Percentiles rank a stretch among this genome's conserved stretches.
Evolutionary conservation across 2,329 filamentous ascomycete genomes (phyloP).

Genomic region (Claviceps quebecensis): DNA sequence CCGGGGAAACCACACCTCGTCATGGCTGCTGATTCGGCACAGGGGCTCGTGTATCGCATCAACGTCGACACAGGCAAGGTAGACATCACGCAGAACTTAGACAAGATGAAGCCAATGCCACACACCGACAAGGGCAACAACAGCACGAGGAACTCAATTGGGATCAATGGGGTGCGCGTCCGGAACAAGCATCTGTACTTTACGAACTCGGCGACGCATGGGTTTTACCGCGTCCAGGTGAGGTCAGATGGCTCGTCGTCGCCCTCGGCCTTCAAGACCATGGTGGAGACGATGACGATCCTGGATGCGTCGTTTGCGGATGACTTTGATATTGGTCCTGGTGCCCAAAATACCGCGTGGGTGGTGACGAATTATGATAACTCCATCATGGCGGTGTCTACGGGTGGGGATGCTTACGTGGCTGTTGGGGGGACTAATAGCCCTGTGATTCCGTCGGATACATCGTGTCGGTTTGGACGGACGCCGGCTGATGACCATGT

Average conservation of each 20-base stretch:
- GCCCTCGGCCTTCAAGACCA: background rate
- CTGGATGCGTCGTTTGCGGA: conserved; percentile 8
- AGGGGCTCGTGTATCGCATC: conserved; percentile 14
- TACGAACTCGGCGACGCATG: conserved; percentile 28
- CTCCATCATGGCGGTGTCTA: conserved; percentile 4
- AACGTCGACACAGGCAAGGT: conserved; percentile 11
- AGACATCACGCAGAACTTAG: conserved; percentile 9
- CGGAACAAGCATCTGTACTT: conserved; percentile 31
- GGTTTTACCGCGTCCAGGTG: conserved; percentile 10
- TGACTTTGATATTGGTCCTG: conserved; percentile 10
- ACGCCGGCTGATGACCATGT: background rate
- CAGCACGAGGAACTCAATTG: conserved; percentile 16
- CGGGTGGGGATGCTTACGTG: background rate
- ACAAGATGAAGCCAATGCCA: conserved; percentile 19
- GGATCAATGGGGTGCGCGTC: conserved; percentile 24
- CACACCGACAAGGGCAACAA: conserved; percentile 16
- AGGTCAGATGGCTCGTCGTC: background rate
- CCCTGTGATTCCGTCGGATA: background rate
- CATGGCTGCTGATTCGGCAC: conserved; percentile 10
- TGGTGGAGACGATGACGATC: conserved; percentile 6
- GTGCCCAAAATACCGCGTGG: conserved; percentile 5
- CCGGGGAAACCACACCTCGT: background rate
- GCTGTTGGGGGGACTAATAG: background rate
- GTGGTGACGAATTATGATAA: conserved; percentile 8
- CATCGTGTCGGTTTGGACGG: conserved; percentile 2